Evolutionary conservation across 345 rosid species (phyloP), one percentile per base, ranked within the genome.

Genomic region (Populus pruinosa): DNA sequence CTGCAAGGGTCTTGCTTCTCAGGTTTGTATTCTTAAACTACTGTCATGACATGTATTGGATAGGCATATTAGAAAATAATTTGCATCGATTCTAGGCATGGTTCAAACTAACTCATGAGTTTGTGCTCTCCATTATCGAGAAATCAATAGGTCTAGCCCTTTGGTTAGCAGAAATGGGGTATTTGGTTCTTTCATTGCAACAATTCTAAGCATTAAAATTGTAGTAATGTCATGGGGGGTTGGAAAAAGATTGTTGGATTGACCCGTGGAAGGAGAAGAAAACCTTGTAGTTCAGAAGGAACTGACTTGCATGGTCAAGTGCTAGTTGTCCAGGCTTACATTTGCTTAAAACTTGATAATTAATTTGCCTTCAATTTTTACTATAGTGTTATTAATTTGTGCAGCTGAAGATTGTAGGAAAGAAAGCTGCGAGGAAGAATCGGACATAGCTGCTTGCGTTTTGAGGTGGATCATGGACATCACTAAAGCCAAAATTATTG

Each of bases 391-490:
- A 41, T 8, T 35, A 38, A 14, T 65, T 21, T 25, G 2, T 73
- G 75, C 86, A 85, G 87, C 59, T 71, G 82, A 76, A 75, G 72
- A 67, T 12, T 2, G 38, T 18, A 64, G 73, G 76, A 23, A 59
- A 21, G 41, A 9, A 63, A 55, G 75, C 61, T 44, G 70, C 17
- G 73, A 55, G 0, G 83, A 29, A 55, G 84, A 80, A 59, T 17
- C 79, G 16, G 71, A 81, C 44, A 56, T 70, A 47, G 50, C 53
- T 5, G 53, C 44, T 1, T 31, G 73, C 44, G 9, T 74, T 8
- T 27, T 86, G 76, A n/a, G 11, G 49, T 86, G 90, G 94, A 82
- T 87, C 49, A 27, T 83, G 66, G 81, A 82, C 69, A 75, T 65
- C 17, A 62, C 87, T 10, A 86, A 77, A 78, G 83, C 79, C 2